Evolutionary conservation across 1,284 basidiomycete genomes (phyloP), one percentile per base, ranked within the genome.

Genomic region (Ustilago hordei): DNA sequence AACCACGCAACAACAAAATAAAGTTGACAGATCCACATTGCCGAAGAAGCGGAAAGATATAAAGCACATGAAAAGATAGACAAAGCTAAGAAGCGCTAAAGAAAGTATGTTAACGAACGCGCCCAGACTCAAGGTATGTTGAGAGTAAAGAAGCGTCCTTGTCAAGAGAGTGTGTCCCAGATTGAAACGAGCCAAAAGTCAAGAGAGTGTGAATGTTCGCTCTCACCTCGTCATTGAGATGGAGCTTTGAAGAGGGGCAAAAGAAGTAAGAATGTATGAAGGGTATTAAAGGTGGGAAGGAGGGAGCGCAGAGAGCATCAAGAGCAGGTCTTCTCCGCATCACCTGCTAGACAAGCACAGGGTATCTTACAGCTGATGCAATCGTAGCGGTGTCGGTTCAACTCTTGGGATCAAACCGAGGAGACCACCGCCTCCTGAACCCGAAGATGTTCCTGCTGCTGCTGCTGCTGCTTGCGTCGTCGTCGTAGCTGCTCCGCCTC

Each of bases 281-380:
- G 35, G 31, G 35, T 19, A 54, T 19, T 8, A 17, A 2, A 54
- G 17, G n/a, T 13, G 34, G 11, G 34, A 17, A 31, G 52, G 17
- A 54, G 52, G 11, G 13, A 15, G n/a, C 28, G 34, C 34, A 36
- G 35, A 11, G 52, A 34, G 52, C 34, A 54, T 38, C 32, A 54
- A 54, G 52, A 54, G 34, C 32, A 15, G n/a, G 17, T 54, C 52
- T 54, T 54, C 52, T 54, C 52, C 52, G n/a, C 31, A 54, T 54
- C 52, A 54, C 52, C 52, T 54, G 15, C 52, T 50, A 28, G 31
- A 28, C 48, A 28, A 32, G 31, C 28, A 32, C 11, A 8, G 28
- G 48, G 48, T 32, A 50, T 50, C 48, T 54, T 28, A 57, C 12
- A 57, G 55, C 55, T 32, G 39, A 39, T 57, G 23, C 55, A 45